Base-by-base conservation (phyloP, 768 basidiomycete genomes). In the Kwoniella newhampshirensis region DNA sequence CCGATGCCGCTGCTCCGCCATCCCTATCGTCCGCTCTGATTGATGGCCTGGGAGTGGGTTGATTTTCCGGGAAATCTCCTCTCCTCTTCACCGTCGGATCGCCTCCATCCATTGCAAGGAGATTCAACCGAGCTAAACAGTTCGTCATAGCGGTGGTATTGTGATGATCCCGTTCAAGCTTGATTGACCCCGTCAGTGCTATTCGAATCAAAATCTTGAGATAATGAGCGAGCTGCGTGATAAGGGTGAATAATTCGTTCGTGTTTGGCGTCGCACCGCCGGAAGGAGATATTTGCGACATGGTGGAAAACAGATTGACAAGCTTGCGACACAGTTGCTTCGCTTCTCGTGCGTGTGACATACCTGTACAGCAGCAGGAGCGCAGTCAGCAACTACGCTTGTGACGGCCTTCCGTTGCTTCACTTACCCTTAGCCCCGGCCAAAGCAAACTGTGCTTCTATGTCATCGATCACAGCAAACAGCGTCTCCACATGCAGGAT, bases 131-230 rank as follows among this genome's bases (percentile, higher is more conserved):
- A 69, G 92, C 91, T 59, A 99, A 83, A 79, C 96, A 96, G 26
- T 84, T 86, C 4, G 85, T 80, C 83, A 98, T 88, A 1, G 92
- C 91, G 56, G 87, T 86, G 40, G 83, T 81, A 44, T 88, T 85
- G 55, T 82, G 83, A 70, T 89, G 84, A 70, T 99, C 96, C 56
- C 92, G 82, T 78, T 99, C 96, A 28, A 99, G 82, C 78, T 91
- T 97, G 59, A 99, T 82, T 4, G 92, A 90, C 5, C 92, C 93
- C 0, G 96, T 97, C 43, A 99, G 81, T 2, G 96, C 92, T 61
- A 99, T 98, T 48, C 96, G 88, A 63, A 99, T 99, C 51, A 99
- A 85, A 78, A 99, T 98, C 81, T 99, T 99, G 73, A 99, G 86
- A 78, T 99, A 98, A 78, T 99, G 96, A 4, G 96, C 96, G 32